Base-by-base conservation (phyloP, 2,329 filamentous ascomycete species). In the Pseudogymnoascus sp. region DNA sequence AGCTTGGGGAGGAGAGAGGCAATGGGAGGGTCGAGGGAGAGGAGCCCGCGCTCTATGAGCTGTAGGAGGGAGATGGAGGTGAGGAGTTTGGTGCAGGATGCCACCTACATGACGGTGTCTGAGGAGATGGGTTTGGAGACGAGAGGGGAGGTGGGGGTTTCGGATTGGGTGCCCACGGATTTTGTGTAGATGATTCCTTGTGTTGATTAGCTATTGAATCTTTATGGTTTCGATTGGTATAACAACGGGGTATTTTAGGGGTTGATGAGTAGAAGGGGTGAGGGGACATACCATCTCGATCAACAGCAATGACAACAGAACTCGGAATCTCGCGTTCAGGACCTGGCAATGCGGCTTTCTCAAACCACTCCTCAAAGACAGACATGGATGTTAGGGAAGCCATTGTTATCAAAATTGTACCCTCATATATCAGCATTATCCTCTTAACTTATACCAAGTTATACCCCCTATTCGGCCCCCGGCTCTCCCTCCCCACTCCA, bases 1-100 rank as follows among this genome's bases (percentile, higher is more conserved):
- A 88, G 88, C 64, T 95, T 95, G 6, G 90, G 90, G 6, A 88
- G 79, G 39, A 91, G 92, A 14, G 93, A 93, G 75, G 97, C 93
- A 71, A 88, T 79, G 37, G 93, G 25, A 1, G 8, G n/a, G 8
- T 57, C 48, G 2, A 34, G 25, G 2, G n/a, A 31, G n/a, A 57
- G n/a, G 25, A 57, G 48, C 2, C 28, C 48, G 10, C n/a, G n/a
- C 25, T 57, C 48, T 10, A 57, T 2, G 25, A 34, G 48, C 48
- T 34, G 45, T 4, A 57, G 16, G n/a, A 57, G 25, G n/a, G 28
- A 57, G n/a, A 57, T 57, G 48, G 48, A 34, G 8, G 48, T 16
- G 8, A 57, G 25, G 28, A 57, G 48, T 8, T 57, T 54, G n/a
- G 25, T 43, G 16, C 19, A 23, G 34, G 60, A 61, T 16, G 60